phyloP scores from a whole-genome alignment of 805 yeast species.

The Candida insectalens region DNA sequence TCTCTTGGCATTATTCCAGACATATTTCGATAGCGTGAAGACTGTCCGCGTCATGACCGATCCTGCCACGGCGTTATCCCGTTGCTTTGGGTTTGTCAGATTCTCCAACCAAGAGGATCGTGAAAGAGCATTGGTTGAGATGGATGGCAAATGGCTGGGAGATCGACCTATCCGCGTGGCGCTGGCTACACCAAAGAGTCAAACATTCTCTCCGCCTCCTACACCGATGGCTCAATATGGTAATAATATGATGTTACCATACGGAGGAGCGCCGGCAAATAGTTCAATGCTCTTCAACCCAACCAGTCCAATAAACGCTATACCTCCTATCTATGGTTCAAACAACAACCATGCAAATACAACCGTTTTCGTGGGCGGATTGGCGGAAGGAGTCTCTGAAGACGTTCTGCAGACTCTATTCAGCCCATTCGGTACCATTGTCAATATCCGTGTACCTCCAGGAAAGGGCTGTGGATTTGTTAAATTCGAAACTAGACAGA shows the following conservation, averaged over 20 bases:
- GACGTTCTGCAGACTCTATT: conserved; percentile 50
- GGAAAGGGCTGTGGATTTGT: conserved; percentile 79
- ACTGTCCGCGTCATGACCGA: conserved; percentile 84
- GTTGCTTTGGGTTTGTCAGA: conserved; percentile 77
- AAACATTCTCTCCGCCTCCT: conserved; percentile 5
- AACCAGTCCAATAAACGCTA: too few species aligned
- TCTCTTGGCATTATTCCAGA: conserved; percentile 60
- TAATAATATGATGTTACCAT: background rate
- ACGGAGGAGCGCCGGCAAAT: too few species aligned
- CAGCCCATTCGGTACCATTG: conserved; percentile 64
- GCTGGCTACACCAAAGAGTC: conserved; percentile 64
- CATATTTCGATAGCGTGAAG: conserved; percentile 53
- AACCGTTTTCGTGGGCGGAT: conserved; percentile 61
- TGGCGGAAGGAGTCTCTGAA: conserved; percentile 56
- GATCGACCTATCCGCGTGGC: conserved; percentile 74
- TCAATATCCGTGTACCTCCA: conserved; percentile 64
- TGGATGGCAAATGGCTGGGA: conserved; percentile 76
- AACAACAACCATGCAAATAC: conserved; percentile 61
- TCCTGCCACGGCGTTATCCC: conserved; percentile 65
- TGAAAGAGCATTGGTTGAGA: conserved; percentile 55
- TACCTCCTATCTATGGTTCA: conserved; percentile 9
- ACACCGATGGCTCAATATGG: background rate
- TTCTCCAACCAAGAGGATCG: conserved; percentile 65
- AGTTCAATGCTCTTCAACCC: background rate
- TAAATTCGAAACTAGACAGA: conserved; percentile 53